Evolutionary conservation across 176 grass and related monocot species (phyloP), one percentile per base, ranked within the genome.

Genomic region (Aegilops sharonensis): DNA sequence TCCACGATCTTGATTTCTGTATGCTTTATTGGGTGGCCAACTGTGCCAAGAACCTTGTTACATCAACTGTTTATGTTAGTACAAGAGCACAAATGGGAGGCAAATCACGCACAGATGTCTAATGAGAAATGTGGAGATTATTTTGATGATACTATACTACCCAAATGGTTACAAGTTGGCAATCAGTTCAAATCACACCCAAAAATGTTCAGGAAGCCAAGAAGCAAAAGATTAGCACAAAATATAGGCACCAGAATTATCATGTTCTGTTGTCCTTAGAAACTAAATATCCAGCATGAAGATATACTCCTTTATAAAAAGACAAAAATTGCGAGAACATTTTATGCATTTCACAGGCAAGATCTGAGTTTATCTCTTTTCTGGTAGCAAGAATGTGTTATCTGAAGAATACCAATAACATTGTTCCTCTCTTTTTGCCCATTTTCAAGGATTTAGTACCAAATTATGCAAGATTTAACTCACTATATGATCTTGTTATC

Each of bases 1-100:
- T 98, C 93, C 43, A 94, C 85, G 15, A 98, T 75, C 90, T 91
- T 95, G 52, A 95, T 86, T 90, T 98, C 92, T 72, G 96, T 98
- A 75, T 90, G 81, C 40, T 95, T 93, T 84, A 94, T 78, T 39
- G 93, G 93, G 83, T 63, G 84, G 10, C 96, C 96, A 89, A 95
- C 82, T 78, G 96, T 91, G 79, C 96, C 96, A 70, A 98, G 88
- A 92, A 98, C 93, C 96, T 98, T 59, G 29, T 79, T 36, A 78
- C 40, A 88, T 21, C 56, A 88, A 86, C 62, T 81, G 59, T 2
- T 52, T 56, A 79, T 69, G 67, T 83, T 59, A 87, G 45, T 59
- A 59, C 79, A 79, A 64, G 20, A 24, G 24, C 73, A 61, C 5
- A 14, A 11, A 81, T 40, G 78, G 43, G 43, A 31, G 72, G 72